These are phyloP conservation scores for Epithele typhae DNA, from an alignment of 768 basidiomycete species.

Conservation along the genomic window DNA sequence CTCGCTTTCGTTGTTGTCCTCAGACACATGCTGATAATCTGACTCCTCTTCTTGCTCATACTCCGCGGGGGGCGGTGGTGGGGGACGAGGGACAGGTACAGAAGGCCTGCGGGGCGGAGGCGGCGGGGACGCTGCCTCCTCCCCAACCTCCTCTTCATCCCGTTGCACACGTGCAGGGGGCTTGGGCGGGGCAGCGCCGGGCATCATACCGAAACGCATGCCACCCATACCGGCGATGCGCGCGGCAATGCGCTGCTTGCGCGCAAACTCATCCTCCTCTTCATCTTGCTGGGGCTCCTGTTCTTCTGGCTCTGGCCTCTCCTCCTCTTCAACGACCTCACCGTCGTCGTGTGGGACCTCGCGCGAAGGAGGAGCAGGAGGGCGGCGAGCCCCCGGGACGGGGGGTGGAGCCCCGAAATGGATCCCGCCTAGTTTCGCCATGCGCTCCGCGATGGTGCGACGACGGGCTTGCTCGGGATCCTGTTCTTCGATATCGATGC, in stretches of 20 bases:
- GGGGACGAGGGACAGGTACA: slow-evolving; percentile 14
- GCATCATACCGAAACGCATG: slow-evolving; percentile 54
- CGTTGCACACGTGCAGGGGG: slow-evolving; percentile 20
- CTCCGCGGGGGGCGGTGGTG: slow-evolving; percentile 15
- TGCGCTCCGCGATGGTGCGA: slow-evolving; percentile 84
- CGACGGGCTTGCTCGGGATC: slow-evolving; percentile 45
- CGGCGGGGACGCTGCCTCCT: slow-evolving; percentile 5
- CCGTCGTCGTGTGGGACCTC: slow-evolving; percentile 6
- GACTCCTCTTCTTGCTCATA: slow-evolving; percentile 43
- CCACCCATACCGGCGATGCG: slow-evolving; percentile 54
- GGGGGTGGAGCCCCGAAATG: slow-evolving; percentile 70
- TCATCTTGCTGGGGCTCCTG: slow-evolving; percentile 29
- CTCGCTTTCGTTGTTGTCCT: slow-evolving; percentile 69
- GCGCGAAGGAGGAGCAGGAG: slow-evolving; percentile 27
- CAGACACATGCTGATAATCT: slow-evolving; percentile 36
- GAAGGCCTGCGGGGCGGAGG: slow-evolving; percentile 17
- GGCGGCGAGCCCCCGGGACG: slow-evolving; percentile 33
- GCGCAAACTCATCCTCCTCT: slow-evolving; percentile 60
- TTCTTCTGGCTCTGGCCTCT: slow-evolving; percentile 22
- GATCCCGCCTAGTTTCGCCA: slow-evolving; percentile 89
- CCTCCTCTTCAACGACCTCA: slow-evolving; percentile 21
- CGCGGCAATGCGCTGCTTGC: slow-evolving; percentile 50
- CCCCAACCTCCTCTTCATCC: slow-evolving; percentile 15
- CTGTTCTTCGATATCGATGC: slow-evolving; percentile 27
- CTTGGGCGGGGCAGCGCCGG: slow-evolving; percentile 19